phyloP scores from a whole-genome alignment of 768 basidiomycete genomes.

The Lyophyllum decastes region DNA sequence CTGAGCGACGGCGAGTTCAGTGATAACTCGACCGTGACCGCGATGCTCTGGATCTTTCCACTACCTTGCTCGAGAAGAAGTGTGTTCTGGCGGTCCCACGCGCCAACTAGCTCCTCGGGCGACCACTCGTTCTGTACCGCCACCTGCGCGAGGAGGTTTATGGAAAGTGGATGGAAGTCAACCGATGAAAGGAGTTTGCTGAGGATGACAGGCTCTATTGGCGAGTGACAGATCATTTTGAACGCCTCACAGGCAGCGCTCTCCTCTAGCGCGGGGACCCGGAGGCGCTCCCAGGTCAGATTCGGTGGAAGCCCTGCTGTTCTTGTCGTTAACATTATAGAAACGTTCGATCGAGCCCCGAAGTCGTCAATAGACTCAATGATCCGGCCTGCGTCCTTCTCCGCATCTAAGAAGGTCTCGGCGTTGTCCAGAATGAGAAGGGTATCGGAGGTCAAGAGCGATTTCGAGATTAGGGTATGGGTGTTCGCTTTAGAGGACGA shows the following conservation, averaged over 20 bases:
- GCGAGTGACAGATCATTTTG: not conserved
- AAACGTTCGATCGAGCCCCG: constrained; percentile 7
- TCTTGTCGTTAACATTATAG: constrained; percentile 11
- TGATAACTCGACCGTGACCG: constrained; percentile 10
- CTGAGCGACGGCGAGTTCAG: constrained; percentile 11
- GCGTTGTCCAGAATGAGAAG: constrained; percentile 18
- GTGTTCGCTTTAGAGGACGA: not conserved
- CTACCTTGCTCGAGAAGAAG: constrained; percentile 6
- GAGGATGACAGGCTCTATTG: not conserved
- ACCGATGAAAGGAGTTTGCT: constrained; percentile 8
- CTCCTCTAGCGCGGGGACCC: constrained; percentile 9
- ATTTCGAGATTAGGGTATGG: not conserved
- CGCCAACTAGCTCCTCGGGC: constrained; percentile 1
- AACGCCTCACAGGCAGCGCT: constrained; percentile 7
- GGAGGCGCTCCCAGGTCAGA: constrained; percentile 5
- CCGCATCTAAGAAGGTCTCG: constrained; percentile 15
- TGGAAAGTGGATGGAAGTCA: constrained; percentile 18
- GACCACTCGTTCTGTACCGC: constrained; percentile 17
- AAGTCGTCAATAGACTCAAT: constrained; percentile 8
- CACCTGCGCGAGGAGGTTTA: constrained; percentile 16
- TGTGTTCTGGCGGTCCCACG: constrained; percentile 11
- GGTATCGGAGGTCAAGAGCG: not conserved
- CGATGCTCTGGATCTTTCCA: constrained; percentile 11
- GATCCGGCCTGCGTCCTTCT: constrained; percentile 7
- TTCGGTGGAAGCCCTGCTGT: constrained; percentile 7